A percentile compares a stretch with the other conserved stretches of the same genome.
phyloP scores from a whole-genome alignment of 2,329 filamentous ascomycete genomes.

The Xylariaceae sp. region DNA sequence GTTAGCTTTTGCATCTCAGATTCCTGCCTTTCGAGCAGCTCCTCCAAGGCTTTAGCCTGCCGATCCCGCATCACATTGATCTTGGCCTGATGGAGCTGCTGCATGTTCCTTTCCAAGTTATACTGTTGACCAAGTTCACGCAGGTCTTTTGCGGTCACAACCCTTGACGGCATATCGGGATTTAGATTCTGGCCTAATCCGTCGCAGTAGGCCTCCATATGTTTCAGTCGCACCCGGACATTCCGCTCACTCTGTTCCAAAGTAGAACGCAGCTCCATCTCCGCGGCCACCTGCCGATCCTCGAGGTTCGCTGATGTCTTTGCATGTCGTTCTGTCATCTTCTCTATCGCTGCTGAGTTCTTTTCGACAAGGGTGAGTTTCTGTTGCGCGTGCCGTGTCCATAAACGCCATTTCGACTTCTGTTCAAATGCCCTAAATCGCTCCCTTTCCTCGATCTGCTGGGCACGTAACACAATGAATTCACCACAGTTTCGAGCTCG shows the following conservation, averaged over 20 bases:
- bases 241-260: constrained; percentile 56
- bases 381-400: constrained; percentile 46
- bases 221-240: constrained; percentile 54
- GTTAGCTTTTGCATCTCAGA: constrained; percentile 46
- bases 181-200: constrained; percentile 43
- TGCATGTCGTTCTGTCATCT: constrained; percentile 52
- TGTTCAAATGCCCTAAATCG: constrained; percentile 49
- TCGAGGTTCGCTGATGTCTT: constrained; percentile 54
- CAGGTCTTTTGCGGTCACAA: constrained; percentile 57
- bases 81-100: constrained; percentile 54
- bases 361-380: constrained; percentile 45
- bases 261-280: constrained; percentile 54
- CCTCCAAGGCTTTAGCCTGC: constrained; percentile 58
- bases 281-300: constrained; percentile 58
- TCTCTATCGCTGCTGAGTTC: constrained; percentile 46
- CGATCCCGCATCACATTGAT: constrained; percentile 64
- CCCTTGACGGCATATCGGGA: constrained; percentile 43
- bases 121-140: constrained; percentile 59
- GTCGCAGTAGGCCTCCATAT: constrained; percentile 65
- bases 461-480: constrained; percentile 42
- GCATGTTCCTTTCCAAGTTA: constrained; percentile 55
- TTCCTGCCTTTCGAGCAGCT: constrained; percentile 53
- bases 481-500: constrained; percentile 43
- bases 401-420: constrained; percentile 48
- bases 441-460: constrained; percentile 49